Base-by-base conservation (phyloP, 139 green algal genomes). In the Micromonas commoda region DNA sequence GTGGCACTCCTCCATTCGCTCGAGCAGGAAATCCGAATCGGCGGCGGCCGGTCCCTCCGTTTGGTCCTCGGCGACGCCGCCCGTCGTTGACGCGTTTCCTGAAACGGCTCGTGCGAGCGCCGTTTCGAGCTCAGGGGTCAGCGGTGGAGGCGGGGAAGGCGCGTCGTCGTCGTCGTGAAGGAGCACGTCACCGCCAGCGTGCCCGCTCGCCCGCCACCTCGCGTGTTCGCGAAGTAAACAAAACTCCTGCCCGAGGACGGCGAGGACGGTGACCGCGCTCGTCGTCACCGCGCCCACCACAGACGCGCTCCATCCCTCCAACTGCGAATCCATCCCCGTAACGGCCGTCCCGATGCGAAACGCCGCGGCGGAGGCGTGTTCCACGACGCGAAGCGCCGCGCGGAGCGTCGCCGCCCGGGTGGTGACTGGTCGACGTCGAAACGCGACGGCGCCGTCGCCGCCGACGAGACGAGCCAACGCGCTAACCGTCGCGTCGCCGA, bases 241-340 rank as follows among this genome's bases (percentile, higher is more conserved):
- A 39, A 51, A 71, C 64, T 71, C 64, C 29, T 71, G 4, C n/a
- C 64, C 64, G 64, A 71, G 64, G 26, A 51, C 64, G 33, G 26
- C 64, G 4, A 71, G 38, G 4, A 38, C 3, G 4, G 28, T 38
- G 26, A 71, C 4, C n/a, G 33, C 4, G 23, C 23, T 13, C 64
- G 28, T 37, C 26, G 33, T 38, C 26, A 29, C n/a, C 3, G 32
- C n/a, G 4, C 64, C 26, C 26, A 13, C 64, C 9, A 23, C 45
- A 16, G 45, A 57, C 45, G 16, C 45, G 9, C 9, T 57, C 9
- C 45, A 9, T 57, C 16, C 45, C 9, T 57, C 45, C 45, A 16
- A 57, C 45, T 23, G 9, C 45, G 45, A 23, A 57, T 16, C 45
- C 16, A 23, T 16, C 9, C 16, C 45, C 45, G 45, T 23, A 9